Conservation (phyloP, 169 alveolate species). For the Eimeria praecox region DNA sequence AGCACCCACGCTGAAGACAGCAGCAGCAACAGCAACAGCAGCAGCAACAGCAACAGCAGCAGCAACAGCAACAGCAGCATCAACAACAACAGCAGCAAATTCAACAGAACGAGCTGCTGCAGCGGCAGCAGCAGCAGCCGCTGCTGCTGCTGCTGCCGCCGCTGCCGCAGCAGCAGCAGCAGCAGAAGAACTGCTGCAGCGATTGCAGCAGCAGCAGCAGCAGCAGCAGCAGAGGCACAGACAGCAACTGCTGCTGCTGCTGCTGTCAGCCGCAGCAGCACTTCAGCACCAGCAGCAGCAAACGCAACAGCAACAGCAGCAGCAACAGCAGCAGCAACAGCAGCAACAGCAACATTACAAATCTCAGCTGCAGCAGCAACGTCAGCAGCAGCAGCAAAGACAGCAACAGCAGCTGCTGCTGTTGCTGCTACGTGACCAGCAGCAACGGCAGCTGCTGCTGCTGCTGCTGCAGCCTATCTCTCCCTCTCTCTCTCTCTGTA, state of each 20-base stretch:
- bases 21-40: slow-evolving; percentile 5
- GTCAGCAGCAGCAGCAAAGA: not conserved
- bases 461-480: not conserved
- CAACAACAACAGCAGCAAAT: too few relatives aligned
- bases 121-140: not conserved
- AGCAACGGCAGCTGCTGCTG: not conserved
- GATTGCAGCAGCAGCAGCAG: not conserved
- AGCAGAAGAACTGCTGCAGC: too few relatives aligned
- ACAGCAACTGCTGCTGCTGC: not conserved
- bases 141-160: not conserved
- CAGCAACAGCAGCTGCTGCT: not conserved
- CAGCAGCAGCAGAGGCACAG: not conserved
- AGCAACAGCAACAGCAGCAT: not conserved
- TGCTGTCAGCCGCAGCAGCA: too few relatives aligned
- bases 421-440: not conserved
- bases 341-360: not conserved
- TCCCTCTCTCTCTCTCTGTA: too few relatives aligned
- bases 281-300: not conserved
- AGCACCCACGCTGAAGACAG: not conserved
- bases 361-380: not conserved
- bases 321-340: slow-evolving; percentile 24
- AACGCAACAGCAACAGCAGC: not conserved
- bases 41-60: not conserved
- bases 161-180: too few relatives aligned
- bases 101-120: not conserved